phyloP scores from a whole-genome alignment of 2,329 filamentous ascomycete genomes.

The Fusarium nematophilum region DNA sequence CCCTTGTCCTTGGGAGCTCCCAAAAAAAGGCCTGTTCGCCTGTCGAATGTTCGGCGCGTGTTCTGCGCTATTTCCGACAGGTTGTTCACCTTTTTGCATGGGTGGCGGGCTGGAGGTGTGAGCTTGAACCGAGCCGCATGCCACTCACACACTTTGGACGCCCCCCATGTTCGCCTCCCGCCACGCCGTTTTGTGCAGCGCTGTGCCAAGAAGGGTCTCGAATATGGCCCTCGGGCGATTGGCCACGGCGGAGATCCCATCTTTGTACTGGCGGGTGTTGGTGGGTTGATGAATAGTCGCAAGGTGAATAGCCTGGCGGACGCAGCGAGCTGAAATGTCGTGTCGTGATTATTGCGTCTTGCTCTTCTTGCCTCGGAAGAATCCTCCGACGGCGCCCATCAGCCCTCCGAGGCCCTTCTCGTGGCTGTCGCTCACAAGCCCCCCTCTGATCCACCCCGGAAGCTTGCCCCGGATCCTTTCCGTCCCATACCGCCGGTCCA shows the following conservation, averaged over 20 bases:
- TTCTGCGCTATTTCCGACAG: slow-evolving; percentile 25
- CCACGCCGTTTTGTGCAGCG: slow-evolving; percentile 13
- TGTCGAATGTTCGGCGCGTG: slow-evolving; percentile 40
- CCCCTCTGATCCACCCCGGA: slow-evolving; percentile 87
- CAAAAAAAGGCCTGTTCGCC: slow-evolving; percentile 3
- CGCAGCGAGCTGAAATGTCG: not conserved
- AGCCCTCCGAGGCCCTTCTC: slow-evolving; percentile 65
- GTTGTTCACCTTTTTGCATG: slow-evolving; percentile 16
- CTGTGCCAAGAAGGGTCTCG: slow-evolving; percentile 37
- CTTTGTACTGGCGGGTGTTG: slow-evolving; percentile 17
- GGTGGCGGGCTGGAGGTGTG: slow-evolving; percentile 21
- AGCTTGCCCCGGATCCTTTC: slow-evolving; percentile 81
- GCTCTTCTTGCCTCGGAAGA: slow-evolving; percentile 65
- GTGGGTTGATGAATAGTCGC: not conserved
- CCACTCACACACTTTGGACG: not conserved
- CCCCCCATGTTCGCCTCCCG: slow-evolving; percentile 15
- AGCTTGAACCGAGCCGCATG: slow-evolving; percentile 7
- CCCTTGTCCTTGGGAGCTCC: not conserved
- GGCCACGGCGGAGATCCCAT: slow-evolving; percentile 22
- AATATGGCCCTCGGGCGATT: slow-evolving; percentile 9
- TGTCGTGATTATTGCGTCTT: slow-evolving; percentile 1
- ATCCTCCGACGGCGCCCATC: slow-evolving; percentile 67
- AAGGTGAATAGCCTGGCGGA: too few species aligned
- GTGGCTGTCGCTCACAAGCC: slow-evolving; percentile 65
- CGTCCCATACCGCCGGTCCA: slow-evolving; percentile 83